Percentiles rank a stretch among this genome's conserved stretches.
Evolutionary conservation across 169 alveolate genomes (phyloP).

Genomic region (Cryptosporidium baileyi): DNA sequence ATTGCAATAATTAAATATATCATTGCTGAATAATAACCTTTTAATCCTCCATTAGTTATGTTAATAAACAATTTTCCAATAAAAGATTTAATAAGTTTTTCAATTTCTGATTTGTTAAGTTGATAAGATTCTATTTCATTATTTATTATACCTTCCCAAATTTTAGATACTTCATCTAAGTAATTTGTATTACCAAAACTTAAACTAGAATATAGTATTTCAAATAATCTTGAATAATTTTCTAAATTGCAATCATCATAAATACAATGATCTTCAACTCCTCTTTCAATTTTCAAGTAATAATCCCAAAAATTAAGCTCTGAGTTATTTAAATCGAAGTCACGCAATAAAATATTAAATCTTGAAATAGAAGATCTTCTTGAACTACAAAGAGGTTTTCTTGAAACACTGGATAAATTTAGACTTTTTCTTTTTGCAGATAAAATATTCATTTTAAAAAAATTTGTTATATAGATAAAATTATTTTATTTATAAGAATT

Average conservation of each 20-base stretch:
- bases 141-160: slow-evolving; percentile 21
- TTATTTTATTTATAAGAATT: neutral
- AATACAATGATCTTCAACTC: neutral
- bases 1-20: slow-evolving; percentile 13
- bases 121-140: neutral
- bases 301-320: slow-evolving; percentile 40
- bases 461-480: neutral
- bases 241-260: neutral
- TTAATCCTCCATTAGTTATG: neutral
- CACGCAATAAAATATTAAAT: neutral
- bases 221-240: slow-evolving; percentile 1
- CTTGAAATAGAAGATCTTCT: slow-evolving; percentile 21
- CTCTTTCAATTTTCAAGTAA: slow-evolving; percentile 22
- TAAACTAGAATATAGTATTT: slow-evolving; percentile 1
- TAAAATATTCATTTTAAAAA: no score
- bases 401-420: neutral
- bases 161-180: slow-evolving; percentile 9
- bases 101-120: neutral
- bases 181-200: slow-evolving; percentile 23
- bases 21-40: slow-evolving; percentile 65
- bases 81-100: neutral
- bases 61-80: slow-evolving; percentile 33
- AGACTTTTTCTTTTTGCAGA: slow-evolving; percentile 20
- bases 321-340: slow-evolving; percentile 16
- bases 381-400: neutral